Conservation (phyloP, 768 basidiomycete species). For the Leccinum barrowsii region DNA sequence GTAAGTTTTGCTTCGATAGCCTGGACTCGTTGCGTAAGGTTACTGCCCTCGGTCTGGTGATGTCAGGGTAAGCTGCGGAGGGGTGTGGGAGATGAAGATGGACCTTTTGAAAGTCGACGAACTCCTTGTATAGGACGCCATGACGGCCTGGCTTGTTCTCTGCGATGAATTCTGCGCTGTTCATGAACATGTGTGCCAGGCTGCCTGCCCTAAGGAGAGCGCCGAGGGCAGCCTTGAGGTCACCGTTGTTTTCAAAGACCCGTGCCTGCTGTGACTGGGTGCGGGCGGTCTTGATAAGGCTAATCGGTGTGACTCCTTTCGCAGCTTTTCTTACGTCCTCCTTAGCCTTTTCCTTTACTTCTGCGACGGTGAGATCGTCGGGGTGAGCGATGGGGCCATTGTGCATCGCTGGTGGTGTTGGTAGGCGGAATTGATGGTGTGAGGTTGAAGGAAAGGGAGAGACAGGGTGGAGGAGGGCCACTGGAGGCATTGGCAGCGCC, state of each 20-base stretch:
- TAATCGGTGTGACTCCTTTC: constrained; percentile 55
- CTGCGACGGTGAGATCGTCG: constrained; percentile 38
- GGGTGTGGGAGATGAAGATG: constrained; percentile 22
- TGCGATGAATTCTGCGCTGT: constrained; percentile 51
- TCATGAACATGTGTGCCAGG: constrained; percentile 55
- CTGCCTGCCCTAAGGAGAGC: constrained; percentile 60
- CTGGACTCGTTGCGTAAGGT: constrained; percentile 40
- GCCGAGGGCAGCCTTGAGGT: constrained; percentile 58
- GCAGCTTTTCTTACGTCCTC: constrained; percentile 48
- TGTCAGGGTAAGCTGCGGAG: constrained; percentile 10
- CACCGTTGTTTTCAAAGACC: constrained; percentile 50
- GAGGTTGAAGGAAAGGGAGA: constrained; percentile 17
- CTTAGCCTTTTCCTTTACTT: constrained; percentile 47
- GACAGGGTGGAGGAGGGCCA: constrained; percentile 40
- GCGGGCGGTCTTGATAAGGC: constrained; percentile 62
- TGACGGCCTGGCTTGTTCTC: constrained; percentile 48
- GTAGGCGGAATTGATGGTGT: neutral
- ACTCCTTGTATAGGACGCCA: constrained; percentile 59
- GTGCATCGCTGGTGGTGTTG: constrained; percentile 33
- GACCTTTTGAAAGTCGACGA: constrained; percentile 65
- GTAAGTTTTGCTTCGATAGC: constrained; percentile 44
- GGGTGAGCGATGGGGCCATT: constrained; percentile 31
- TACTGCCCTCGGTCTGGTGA: constrained; percentile 36
- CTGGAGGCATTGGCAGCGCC: constrained; percentile 2
- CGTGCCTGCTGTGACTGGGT: constrained; percentile 52